Base-by-base conservation (phyloP, 2,329 filamentous ascomycete genomes). In the Aureobasidium sp. region DNA sequence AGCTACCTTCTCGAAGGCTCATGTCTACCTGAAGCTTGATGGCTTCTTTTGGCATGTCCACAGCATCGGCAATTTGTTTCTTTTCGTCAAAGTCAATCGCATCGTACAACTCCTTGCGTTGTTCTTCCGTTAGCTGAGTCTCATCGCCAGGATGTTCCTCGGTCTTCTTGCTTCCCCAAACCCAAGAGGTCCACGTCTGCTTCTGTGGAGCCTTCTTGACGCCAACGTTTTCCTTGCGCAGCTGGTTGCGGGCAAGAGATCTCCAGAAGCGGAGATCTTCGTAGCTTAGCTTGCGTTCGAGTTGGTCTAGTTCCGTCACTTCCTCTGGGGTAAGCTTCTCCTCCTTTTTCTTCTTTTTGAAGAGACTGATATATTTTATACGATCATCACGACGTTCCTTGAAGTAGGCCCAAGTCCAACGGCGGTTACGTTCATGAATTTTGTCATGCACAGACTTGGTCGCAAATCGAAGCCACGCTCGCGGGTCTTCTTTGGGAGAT, bases 31-130 rank as follows among this genome's bases (percentile, higher is more conserved):
- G 90, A 73, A 97, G 81, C 75, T 97, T 97, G 70, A 99, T 82
- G 10, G 91, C 91, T 68, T 99, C 94, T 60, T 90, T 85, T 0
- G 95, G 95, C 36, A 91, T 81, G 68, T 99, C 94, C 3, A 99
- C 87, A 46, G 89, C 87, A 67, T 96, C 91, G 0, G 91, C 82
- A 42, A 99, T 82, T 1, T 89, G 90, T 64, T 92, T 87, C 79
- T 97, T 97, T 75, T 99, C 94, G 65, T 99, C 90, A 87, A 93
- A 99, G 70, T 97, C 94, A 69, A 99, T 99, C 55, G 91, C 95
- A 68, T 95, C 88, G 74, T 97, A 99, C 10, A 99, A 83, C 75
- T 99, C 93, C 73, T 97, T 91, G 46, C 93, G 87, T 73, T 99
- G 92, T 74, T 97, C 87, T 65, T 99, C 94, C 0, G 90, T 95